These are phyloP conservation scores for Trichosanthes truncata DNA, from an alignment of 306 rosid genomes.

Conservation along the genomic window DNA sequence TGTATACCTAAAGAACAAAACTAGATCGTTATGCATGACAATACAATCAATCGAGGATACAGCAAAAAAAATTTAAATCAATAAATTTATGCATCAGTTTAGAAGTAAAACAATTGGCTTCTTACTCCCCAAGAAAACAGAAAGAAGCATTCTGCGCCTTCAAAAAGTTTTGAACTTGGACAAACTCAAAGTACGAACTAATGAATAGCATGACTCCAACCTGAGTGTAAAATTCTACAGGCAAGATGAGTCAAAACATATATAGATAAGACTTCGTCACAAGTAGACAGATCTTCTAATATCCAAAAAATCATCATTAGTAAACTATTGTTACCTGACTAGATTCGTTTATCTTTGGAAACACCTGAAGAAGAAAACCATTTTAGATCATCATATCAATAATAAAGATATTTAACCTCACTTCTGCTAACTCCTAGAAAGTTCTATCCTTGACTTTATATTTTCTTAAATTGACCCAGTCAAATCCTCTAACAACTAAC, in stretches of 20 bases:
- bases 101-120: conserved; percentile 13
- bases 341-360: conserved; percentile 75
- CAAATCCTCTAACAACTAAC: not conserved
- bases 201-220: conserved; percentile 80
- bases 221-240: conserved; percentile 33
- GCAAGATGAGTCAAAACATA: not conserved
- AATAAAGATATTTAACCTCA: not conserved
- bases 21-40: conserved; percentile 7
- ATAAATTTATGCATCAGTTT: conserved; percentile 1
- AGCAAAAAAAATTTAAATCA: not conserved
- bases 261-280: not conserved
- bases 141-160: conserved; percentile 78
- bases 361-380: conserved; percentile 46
- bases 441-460: not conserved
- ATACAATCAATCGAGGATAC: not conserved
- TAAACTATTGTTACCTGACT: conserved; percentile 40
- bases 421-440: not conserved
- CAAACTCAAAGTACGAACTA: conserved; percentile 71
- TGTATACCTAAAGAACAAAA: conserved; percentile 54
- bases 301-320: not conserved
- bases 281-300: no score
- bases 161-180: conserved; percentile 70
- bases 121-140: conserved; percentile 93
- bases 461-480: not conserved
- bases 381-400: not conserved